These are phyloP conservation scores for Asterophora lycoperdoides DNA, from an alignment of 768 basidiomycete genomes.

Conservation along the genomic window DNA sequence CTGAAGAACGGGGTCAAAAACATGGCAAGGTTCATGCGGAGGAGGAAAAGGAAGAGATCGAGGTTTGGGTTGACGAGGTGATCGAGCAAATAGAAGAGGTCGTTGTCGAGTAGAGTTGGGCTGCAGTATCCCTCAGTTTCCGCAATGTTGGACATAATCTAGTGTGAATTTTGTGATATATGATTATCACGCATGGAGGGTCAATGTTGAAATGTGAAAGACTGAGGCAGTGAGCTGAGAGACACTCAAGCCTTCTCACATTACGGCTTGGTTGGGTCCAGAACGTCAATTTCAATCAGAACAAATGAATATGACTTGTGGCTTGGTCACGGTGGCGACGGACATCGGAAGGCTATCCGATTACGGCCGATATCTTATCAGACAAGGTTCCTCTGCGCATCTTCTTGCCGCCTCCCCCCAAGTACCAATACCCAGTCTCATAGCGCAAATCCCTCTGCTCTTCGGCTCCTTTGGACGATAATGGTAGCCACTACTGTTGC, in stretches of 20 bases:
- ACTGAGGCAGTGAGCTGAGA: conserved; percentile 4
- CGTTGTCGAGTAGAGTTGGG: conserved; percentile 44
- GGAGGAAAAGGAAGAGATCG: conserved; percentile 79
- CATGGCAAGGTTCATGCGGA: conserved; percentile 20
- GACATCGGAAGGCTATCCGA: conserved; percentile 17
- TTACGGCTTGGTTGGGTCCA: conserved; percentile 10
- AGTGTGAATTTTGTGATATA: conserved; percentile 14
- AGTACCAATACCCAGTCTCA: conserved; percentile 20
- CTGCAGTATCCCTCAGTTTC: not conserved
- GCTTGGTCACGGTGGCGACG: conserved; percentile 2
- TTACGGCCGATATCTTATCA: conserved; percentile 47
- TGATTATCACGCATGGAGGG: conserved; percentile 18
- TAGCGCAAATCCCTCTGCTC: conserved; percentile 9
- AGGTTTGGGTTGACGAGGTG: conserved; percentile 90
- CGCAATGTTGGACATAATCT: no score
- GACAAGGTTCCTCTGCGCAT: conserved; percentile 28
- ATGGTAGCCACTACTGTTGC: conserved; percentile 9
- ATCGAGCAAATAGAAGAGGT: conserved; percentile 89
- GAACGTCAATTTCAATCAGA: no score
- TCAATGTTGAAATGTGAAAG: conserved; percentile 13
- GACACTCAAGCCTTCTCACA: conserved; percentile 1
- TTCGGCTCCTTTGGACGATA: not conserved
- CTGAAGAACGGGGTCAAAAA: conserved; percentile 11
- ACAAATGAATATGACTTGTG: no score
- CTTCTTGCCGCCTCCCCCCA: conserved; percentile 13